A percentile compares a stretch with the other conserved stretches of the same genome.
These are phyloP conservation scores for Gautieria morchelliformis DNA, from an alignment of 768 basidiomycete genomes.

Conservation along the genomic window DNA sequence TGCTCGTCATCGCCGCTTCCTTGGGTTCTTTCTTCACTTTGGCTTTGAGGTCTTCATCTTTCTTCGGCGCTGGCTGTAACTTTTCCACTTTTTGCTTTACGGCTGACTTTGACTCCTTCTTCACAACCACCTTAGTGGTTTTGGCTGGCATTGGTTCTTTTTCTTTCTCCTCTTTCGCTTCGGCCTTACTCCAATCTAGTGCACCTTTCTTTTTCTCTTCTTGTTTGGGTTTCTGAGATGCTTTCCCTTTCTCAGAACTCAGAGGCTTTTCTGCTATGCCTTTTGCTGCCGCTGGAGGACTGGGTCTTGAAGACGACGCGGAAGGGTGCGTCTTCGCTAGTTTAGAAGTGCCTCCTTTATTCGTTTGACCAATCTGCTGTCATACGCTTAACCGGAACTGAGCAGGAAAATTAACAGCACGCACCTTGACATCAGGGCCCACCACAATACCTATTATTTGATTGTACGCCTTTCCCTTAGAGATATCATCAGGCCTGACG, in stretches of 20 bases:
- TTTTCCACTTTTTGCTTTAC: not conserved
- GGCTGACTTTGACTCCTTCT: not conserved
- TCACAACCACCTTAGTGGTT: not conserved
- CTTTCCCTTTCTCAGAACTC: constrained; percentile 19
- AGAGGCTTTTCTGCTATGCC: constrained; percentile 9
- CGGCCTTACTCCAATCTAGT: constrained; percentile 55
- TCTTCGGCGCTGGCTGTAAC: constrained; percentile 16
- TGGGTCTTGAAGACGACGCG: constrained; percentile 12
- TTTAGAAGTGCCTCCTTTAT: not conserved
- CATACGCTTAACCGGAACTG: not conserved
- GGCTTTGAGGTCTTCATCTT: not conserved
- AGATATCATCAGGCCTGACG: constrained; percentile 31
- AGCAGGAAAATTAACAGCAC: not conserved
- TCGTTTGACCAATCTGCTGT: not conserved
- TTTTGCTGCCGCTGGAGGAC: constrained; percentile 17
- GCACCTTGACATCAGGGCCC: constrained; percentile 20
- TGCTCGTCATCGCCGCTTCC: not conserved
- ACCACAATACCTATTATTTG: constrained; percentile 18
- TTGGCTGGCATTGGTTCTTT: not conserved
- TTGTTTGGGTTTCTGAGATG: not conserved
- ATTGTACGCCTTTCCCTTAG: constrained; percentile 34
- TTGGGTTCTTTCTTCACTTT: not conserved
- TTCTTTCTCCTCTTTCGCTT: constrained; percentile 24
- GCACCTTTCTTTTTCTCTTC: constrained; percentile 30
- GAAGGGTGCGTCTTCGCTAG: constrained; percentile 5